phyloP scores from a whole-genome alignment of 2,329 filamentous ascomycete genomes.

The Colletotrichum cuscutae region DNA sequence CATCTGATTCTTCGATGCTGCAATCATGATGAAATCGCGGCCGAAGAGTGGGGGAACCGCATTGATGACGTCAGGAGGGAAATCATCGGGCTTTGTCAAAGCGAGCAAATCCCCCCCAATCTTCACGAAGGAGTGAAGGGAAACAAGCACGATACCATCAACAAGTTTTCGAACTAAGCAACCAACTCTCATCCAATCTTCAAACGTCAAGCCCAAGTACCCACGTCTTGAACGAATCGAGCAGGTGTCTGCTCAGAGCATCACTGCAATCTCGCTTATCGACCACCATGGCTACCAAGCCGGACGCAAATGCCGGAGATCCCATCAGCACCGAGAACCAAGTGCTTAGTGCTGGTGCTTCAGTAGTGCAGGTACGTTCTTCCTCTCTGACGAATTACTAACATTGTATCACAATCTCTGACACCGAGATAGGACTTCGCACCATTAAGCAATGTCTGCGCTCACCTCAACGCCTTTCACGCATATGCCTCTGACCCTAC shows the following conservation, averaged over 20 bases:
- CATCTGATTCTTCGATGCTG: slow-evolving; percentile 3
- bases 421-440: slow-evolving; percentile 65
- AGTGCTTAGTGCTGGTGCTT: slow-evolving; percentile 70
- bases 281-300: slow-evolving; percentile 17
- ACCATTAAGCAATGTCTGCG: slow-evolving; percentile 80
- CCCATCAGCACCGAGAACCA: slow-evolving; percentile 65
- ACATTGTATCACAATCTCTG: not conserved
- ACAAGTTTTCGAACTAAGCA: no score
- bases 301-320: slow-evolving; percentile 51
- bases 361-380: slow-evolving; percentile 61
- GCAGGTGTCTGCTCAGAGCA: not conserved
- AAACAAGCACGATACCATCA: not conserved
- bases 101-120: not conserved
- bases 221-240: not conserved
- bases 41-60: not conserved
- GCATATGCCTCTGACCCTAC: slow-evolving; percentile 79
- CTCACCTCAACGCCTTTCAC: slow-evolving; percentile 89
- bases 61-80: slow-evolving; percentile 21
- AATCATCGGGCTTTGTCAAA: not conserved
- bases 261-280: slow-evolving; percentile 1
- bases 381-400: not conserved
- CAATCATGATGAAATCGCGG: slow-evolving; percentile 26
- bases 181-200: no score
- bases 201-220: no score
- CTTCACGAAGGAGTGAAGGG: not conserved